A percentile compares a stretch with the other conserved stretches of the same genome.
phyloP scores from a whole-genome alignment of 2,329 filamentous ascomycete species.

The Cladosporium oxysporum region DNA sequence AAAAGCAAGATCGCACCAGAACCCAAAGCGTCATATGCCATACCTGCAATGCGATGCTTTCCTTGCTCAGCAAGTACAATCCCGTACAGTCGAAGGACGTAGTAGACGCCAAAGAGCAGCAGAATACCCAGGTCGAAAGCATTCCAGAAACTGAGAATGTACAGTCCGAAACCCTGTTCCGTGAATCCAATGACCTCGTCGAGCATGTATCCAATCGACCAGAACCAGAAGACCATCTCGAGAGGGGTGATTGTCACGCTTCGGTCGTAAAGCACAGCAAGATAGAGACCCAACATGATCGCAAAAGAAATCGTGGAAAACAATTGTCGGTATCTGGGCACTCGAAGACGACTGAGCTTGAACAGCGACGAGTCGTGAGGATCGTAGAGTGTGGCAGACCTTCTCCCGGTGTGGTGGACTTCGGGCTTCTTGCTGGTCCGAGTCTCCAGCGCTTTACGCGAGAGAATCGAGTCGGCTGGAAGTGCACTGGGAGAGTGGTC shows the following conservation, averaged over 20 bases:
- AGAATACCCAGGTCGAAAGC: conserved; percentile 90
- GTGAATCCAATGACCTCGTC: conserved; percentile 96
- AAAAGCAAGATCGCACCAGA: conserved; percentile 87
- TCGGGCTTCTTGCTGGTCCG: conserved; percentile 25
- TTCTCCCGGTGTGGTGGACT: conserved; percentile 50
- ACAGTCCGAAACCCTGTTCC: conserved; percentile 92
- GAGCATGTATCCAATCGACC: conserved; percentile 95
- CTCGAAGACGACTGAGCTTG: conserved; percentile 85
- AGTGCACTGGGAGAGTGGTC: conserved; percentile 30
- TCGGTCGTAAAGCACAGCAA: conserved; percentile 75
- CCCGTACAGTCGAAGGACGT: conserved; percentile 84
- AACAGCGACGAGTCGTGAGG: conserved; percentile 86
- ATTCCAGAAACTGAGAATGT: conserved; percentile 98
- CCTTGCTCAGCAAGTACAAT: conserved; percentile 75
- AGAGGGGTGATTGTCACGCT: conserved; percentile 79
- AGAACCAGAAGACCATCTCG: conserved; percentile 94
- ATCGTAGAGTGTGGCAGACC: conserved; percentile 85
- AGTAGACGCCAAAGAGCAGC: conserved; percentile 82
- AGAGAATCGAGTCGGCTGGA: conserved; percentile 35
- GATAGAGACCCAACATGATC: conserved; percentile 79
- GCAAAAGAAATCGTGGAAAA: conserved; percentile 86
- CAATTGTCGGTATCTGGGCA: conserved; percentile 88
- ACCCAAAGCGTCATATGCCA: conserved; percentile 92
- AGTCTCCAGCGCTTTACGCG: conserved; percentile 32
- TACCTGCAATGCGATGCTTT: conserved; percentile 70